Conservation (phyloP, 495 filamentous ascomycete genomes). For the Darksidea phi region DNA sequence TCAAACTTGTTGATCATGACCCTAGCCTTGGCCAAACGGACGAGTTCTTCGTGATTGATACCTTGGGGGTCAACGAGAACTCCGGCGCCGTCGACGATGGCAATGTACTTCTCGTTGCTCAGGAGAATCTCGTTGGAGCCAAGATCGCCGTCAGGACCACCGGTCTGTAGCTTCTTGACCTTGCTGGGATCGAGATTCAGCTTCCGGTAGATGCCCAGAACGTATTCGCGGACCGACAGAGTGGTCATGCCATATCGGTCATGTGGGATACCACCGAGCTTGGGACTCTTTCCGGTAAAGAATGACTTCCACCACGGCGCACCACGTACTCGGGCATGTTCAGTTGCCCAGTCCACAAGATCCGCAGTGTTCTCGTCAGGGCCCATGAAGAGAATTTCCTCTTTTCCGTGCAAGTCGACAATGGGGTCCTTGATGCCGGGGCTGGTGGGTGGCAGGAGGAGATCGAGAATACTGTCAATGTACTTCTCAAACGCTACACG, state of each 20-base stretch:
- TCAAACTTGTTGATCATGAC: constrained; percentile 90
- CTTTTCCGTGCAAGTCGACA: constrained; percentile 87
- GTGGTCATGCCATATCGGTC: constrained; percentile 98
- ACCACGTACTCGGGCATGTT: constrained; percentile 82
- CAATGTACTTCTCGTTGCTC: constrained; percentile 88
- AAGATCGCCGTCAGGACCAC: constrained; percentile 93
- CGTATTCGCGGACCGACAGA: constrained; percentile 89
- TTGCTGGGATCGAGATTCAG: constrained; percentile 77
- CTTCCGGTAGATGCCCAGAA: constrained; percentile 96
- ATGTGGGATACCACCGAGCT: constrained; percentile 93
- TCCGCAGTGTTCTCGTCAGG: constrained; percentile 98
- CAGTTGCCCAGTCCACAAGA: constrained; percentile 95
- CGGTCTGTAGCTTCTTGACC: constrained; percentile 92
- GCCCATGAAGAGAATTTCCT: constrained; percentile 97
- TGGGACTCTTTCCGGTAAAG: constrained; percentile 97
- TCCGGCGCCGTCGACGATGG: constrained; percentile 92
- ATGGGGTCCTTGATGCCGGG: constrained; percentile 99
- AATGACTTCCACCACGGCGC: constrained; percentile 99
- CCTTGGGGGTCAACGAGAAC: constrained; percentile 92
- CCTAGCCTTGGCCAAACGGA: constrained; percentile 80
- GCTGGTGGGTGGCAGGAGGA: constrained; percentile 81
- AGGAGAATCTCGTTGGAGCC: constrained; percentile 97
- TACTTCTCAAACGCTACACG: constrained; percentile 97
- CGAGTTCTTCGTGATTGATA: constrained; percentile 76
- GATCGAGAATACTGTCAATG: constrained; percentile 95